Conservation (phyloP, 129 eudicot genomes). For the Lactuca sativa region DNA sequence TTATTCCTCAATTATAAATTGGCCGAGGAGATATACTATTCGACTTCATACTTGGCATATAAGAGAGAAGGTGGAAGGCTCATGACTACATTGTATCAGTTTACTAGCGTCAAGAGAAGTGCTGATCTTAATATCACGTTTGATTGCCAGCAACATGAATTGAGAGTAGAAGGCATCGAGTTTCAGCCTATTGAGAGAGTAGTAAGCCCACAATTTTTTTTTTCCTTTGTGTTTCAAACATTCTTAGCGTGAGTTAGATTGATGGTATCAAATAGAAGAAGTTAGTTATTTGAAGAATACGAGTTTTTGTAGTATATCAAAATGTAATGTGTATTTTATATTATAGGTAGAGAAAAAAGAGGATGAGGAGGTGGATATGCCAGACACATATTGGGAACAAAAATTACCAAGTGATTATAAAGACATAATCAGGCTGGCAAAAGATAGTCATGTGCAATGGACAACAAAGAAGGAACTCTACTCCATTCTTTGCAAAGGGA, state of each 20-base stretch:
- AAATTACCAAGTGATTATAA: not conserved
- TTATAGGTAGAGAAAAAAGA: not conserved
- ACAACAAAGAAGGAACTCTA: conserved; percentile 5
- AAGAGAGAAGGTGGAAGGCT: conserved; percentile 12
- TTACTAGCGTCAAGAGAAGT: not conserved
- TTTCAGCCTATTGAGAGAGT: not conserved
- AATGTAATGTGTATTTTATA: not conserved
- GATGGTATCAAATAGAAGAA: too few relatives aligned
- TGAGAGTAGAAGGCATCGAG: conserved; percentile 11
- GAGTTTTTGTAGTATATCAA: not conserved
- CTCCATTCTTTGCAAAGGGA: conserved; percentile 1
- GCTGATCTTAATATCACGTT: conserved; percentile 6
- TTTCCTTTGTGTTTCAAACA: too few relatives aligned
- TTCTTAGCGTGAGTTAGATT: too few relatives aligned
- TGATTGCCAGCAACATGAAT: not conserved
- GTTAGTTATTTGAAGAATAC: not conserved
- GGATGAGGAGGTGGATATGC: not conserved
- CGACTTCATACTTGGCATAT: not conserved
- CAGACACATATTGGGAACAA: conserved; percentile 15
- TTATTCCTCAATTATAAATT: conserved; percentile 1
- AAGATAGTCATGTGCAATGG: not conserved
- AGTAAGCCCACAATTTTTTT: not conserved
- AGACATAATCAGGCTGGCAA: conserved; percentile 15
- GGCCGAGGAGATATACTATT: not conserved
- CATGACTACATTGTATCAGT: conserved; percentile 7